Conservation (phyloP, 257 asterid species). For the Solanum pennellii region DNA sequence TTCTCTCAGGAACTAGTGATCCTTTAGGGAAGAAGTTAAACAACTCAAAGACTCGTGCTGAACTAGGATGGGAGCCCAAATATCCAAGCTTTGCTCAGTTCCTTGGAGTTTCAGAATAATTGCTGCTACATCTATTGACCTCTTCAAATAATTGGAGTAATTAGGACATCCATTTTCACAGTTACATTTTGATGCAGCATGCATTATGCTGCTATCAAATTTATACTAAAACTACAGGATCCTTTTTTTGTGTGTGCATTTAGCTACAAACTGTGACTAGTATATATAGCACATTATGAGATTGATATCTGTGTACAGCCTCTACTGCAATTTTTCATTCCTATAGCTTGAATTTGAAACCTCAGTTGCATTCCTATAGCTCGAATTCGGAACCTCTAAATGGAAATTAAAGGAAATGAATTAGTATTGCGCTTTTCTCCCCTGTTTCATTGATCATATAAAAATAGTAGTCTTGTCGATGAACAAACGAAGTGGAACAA, state of each 20-base stretch:
- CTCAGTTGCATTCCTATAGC: not conserved
- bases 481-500: not conserved
- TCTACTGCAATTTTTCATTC: not conserved
- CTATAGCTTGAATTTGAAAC: not conserved
- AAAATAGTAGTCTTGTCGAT: not conserved
- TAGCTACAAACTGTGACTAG: not conserved
- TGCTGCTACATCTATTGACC: not conserved
- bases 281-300: not conserved
- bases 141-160: not conserved
- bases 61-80: slow-evolving; percentile 81
- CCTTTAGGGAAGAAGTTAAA: slow-evolving; percentile 76
- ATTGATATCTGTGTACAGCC: not conserved
- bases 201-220: not conserved
- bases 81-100: slow-evolving; percentile 75
- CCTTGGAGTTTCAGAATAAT: slow-evolving; percentile 38
- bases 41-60: slow-evolving; percentile 70
- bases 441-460: not conserved
- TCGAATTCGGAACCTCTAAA: not conserved
- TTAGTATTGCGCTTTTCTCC: not conserved
- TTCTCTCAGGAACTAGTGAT: slow-evolving; percentile 58
- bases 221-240: not conserved
- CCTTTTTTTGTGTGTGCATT: not conserved
- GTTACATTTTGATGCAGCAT: not conserved
- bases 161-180: not conserved
- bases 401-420: not conserved